These are phyloP conservation scores for Backusella psychrophila DNA, from an alignment of 192 early-diverging fungal species.

Conservation along the genomic window DNA sequence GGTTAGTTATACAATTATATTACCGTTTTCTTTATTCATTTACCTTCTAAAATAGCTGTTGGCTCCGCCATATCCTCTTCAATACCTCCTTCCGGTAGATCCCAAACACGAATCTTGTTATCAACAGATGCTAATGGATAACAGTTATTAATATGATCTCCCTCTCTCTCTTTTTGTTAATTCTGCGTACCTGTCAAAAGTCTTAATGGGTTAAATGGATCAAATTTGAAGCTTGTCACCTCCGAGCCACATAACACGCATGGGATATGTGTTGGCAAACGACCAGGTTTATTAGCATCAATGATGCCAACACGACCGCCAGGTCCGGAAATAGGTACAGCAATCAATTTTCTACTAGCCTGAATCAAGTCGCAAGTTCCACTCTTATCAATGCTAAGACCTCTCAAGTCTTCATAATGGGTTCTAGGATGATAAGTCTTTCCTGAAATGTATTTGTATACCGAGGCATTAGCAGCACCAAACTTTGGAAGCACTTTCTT, in stretches of 20 bases:
- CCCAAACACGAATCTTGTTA: slow-evolving; percentile 54
- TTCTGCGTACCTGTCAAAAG: slow-evolving; percentile 46
- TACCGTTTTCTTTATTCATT: background rate
- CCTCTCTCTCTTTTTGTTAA: background rate
- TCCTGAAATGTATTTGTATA: slow-evolving; percentile 61
- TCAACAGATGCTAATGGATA: slow-evolving; percentile 54
- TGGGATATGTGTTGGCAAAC: slow-evolving; percentile 60
- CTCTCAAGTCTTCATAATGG: slow-evolving; percentile 64
- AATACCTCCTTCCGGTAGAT: slow-evolving; percentile 56
- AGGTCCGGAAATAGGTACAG: slow-evolving; percentile 69
- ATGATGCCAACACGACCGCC: slow-evolving; percentile 81
- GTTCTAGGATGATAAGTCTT: slow-evolving; percentile 57
- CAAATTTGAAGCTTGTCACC: slow-evolving; percentile 65
- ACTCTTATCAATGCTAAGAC: slow-evolving; percentile 48
- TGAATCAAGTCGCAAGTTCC: slow-evolving; percentile 59
- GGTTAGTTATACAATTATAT: background rate
- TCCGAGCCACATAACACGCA: slow-evolving; percentile 57
- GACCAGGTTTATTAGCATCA: slow-evolving; percentile 62
- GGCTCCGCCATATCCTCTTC: slow-evolving; percentile 49
- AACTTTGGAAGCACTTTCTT: slow-evolving; percentile 36
- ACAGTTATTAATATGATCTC: background rate
- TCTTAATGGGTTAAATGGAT: slow-evolving; percentile 63
- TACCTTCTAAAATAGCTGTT: slow-evolving; percentile 21
- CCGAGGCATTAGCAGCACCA: slow-evolving; percentile 41
- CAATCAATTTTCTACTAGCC: slow-evolving; percentile 60